Conservation (phyloP, 2,329 filamentous ascomycete genomes). For the Hortaea werneckii region DNA sequence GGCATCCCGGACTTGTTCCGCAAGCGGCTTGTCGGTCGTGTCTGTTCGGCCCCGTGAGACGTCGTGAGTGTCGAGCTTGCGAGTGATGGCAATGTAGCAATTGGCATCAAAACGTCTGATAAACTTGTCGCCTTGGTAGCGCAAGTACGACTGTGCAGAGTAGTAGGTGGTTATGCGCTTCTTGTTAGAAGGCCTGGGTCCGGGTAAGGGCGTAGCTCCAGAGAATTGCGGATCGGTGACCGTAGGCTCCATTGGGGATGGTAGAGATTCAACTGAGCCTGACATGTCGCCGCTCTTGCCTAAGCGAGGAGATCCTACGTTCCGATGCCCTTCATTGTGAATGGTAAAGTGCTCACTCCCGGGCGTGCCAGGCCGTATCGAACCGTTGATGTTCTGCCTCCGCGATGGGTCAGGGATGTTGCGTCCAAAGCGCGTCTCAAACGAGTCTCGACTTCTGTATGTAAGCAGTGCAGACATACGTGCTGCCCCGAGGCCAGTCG, state of each 20-base stretch:
- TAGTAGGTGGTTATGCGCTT: conserved; percentile 63
- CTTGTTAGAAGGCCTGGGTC: conserved; percentile 26
- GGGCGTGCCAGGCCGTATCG: conserved; percentile 35
- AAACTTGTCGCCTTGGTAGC: conserved; percentile 94
- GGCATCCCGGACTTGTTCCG: conserved; percentile 53
- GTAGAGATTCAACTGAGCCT: conserved; percentile 13
- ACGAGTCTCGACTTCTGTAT: conserved; percentile 92
- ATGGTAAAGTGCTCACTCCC: conserved; percentile 41
- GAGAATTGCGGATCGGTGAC: conserved; percentile 39
- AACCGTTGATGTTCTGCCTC: conserved; percentile 68
- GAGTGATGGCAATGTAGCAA: conserved; percentile 97
- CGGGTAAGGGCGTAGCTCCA: conserved; percentile 28
- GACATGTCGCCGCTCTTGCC: conserved; percentile 26
- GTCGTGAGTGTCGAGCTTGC: conserved; percentile 95
- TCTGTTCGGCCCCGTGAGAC: conserved; percentile 63
- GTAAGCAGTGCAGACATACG: conserved; percentile 95
- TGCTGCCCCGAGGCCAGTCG: conserved; percentile 79
- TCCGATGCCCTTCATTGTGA: conserved; percentile 43
- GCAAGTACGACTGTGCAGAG: conserved; percentile 92
- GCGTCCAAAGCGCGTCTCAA: conserved; percentile 87
- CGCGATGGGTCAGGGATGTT: conserved; percentile 82
- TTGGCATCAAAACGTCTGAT: conserved; percentile 96
- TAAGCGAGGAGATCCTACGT: conserved; percentile 37
- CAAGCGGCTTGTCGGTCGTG: conserved; percentile 9
- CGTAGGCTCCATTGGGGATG: conserved; percentile 11